Base-by-base conservation (phyloP, 441 rosid genomes). In the Bruguiera hainesii region DNA sequence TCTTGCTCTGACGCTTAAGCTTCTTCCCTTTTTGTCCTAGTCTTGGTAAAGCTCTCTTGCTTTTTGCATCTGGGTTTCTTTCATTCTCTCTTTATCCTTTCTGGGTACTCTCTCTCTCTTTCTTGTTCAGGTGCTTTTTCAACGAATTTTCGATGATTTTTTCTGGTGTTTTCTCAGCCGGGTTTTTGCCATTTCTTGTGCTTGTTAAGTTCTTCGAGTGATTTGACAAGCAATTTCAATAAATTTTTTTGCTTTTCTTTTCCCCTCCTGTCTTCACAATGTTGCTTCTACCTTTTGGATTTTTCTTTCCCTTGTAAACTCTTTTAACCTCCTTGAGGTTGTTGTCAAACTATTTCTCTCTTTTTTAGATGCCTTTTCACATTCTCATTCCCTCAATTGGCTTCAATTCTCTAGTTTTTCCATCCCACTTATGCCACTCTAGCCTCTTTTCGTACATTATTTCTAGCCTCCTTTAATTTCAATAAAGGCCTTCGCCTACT, bases 41-140 rank as follows among this genome's bases (percentile, higher is more conserved):
- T 65, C 61, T 76, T 64, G 64, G 75, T 79, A 72, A 84, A 81
- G 72, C 56, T 42, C 63, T 60, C 62, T 62, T 73, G 74, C 73
- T 69, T 35, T 73, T 66, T 74, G 48, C 15, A 42, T 77, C 84
- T 76, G 71, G 71, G 56, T 70, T 42, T 42, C 48, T 42, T 11
- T 3, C 48, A 3, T 3, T 23, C n/a, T 60, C 39, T 71, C 63
- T 7, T 60, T 70, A 20, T 48, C 60, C 60, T 71, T 72, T 72
- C 71, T 72, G 78, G 77, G 76, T 71, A 70, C 68, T 59, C 52
- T 6, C 37, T 8, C 11, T 59, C 57, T 49, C 15, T 50, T 57
- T 58, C 53, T 63, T 60, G 61, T 20, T 60, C 65, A 35, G 60
- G 9, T 69, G 55, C 16, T 28, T 72, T 74, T 57, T 58, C 16